These are phyloP conservation scores for Fonsecaea nubica DNA, from an alignment of 2,329 filamentous ascomycete genomes.

Conservation along the genomic window DNA sequence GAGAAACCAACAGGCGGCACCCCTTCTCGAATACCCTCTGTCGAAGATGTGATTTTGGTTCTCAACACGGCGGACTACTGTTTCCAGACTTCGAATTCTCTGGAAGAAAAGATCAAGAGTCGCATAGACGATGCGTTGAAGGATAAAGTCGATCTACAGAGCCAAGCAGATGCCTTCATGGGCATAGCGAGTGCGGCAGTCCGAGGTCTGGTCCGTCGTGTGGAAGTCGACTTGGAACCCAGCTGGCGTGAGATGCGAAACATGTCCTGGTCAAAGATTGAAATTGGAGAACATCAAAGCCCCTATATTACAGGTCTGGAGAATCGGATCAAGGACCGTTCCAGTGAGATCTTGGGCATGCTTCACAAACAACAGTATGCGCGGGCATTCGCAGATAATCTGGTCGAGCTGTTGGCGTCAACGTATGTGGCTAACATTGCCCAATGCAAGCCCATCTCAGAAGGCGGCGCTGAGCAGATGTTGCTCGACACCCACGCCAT, in stretches of 20 bases:
- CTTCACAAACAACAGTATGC: constrained; percentile 93
- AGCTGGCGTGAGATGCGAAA: constrained; percentile 98
- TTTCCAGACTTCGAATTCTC: constrained; percentile 87
- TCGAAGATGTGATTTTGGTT: constrained; percentile 83
- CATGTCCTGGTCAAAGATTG: constrained; percentile 92
- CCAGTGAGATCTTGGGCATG: constrained; percentile 75
- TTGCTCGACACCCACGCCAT: constrained; percentile 91
- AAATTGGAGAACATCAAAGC: constrained; percentile 91
- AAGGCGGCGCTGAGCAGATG: constrained; percentile 97
- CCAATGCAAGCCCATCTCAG: constrained; percentile 86
- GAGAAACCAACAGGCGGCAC: constrained; percentile 63
- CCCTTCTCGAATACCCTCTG: constrained; percentile 56
- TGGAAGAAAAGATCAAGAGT: constrained; percentile 93
- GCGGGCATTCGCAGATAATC: constrained; percentile 89
- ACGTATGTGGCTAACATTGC: constrained; percentile 84
- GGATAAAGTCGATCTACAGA: constrained; percentile 82
- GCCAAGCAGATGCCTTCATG: constrained; percentile 92
- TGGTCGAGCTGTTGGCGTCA: constrained; percentile 85
- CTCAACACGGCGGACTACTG: constrained; percentile 98
- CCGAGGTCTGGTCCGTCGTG: constrained; percentile 79
- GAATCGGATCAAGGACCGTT: constrained; percentile 71
- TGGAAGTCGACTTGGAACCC: constrained; percentile 81
- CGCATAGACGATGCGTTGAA: constrained; percentile 82
- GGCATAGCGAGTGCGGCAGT: constrained; percentile 90
- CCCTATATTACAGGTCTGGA: constrained; percentile 86